Evolutionary conservation across 352 stramenopile species (phyloP).

Genomic region (Phytophthora gonapodyides): DNA sequence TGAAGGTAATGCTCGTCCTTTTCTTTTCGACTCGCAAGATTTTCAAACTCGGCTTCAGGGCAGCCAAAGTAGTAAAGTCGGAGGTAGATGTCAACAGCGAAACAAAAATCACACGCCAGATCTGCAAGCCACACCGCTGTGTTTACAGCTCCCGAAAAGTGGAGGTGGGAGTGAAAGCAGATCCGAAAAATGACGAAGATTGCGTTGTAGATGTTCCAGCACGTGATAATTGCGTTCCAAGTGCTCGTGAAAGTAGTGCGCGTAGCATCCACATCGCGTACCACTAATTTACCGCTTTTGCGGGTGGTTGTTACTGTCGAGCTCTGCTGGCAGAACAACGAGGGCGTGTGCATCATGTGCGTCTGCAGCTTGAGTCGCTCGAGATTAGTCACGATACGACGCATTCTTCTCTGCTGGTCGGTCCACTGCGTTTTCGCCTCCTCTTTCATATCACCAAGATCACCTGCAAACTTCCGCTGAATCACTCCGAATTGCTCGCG

Average conservation of each 20-base stretch:
- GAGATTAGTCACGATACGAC: conserved; percentile 49
- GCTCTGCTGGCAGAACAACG: conserved; percentile 65
- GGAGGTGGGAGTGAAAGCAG: conserved; percentile 59
- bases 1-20: conserved; percentile 42
- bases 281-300: conserved; percentile 1
- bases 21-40: conserved; percentile 46
- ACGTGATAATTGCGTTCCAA: conserved; percentile 64
- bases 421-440: conserved; percentile 46
- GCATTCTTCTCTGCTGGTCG: conserved; percentile 43
- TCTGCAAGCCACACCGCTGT: conserved; percentile 45
- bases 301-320: not conserved
- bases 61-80: conserved; percentile 72
- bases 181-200: conserved; percentile 74
- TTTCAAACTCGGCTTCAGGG: conserved; percentile 46
- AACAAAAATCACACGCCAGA: conserved; percentile 57
- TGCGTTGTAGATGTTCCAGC: conserved; percentile 76
- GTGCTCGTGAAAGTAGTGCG: conserved; percentile 38
- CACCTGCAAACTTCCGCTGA: conserved; percentile 60
- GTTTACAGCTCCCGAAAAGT: conserved; percentile 31
- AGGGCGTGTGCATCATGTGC: conserved; percentile 52
- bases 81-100: conserved; percentile 66
- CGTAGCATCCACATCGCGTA: conserved; percentile 21
- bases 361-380: conserved; percentile 59
- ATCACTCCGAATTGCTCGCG: conserved; percentile 74
- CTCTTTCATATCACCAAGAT: conserved; percentile 54